These are phyloP conservation scores for Bruguiera parviflora DNA, from an alignment of 345 rosid species.

Conservation along the genomic window DNA sequence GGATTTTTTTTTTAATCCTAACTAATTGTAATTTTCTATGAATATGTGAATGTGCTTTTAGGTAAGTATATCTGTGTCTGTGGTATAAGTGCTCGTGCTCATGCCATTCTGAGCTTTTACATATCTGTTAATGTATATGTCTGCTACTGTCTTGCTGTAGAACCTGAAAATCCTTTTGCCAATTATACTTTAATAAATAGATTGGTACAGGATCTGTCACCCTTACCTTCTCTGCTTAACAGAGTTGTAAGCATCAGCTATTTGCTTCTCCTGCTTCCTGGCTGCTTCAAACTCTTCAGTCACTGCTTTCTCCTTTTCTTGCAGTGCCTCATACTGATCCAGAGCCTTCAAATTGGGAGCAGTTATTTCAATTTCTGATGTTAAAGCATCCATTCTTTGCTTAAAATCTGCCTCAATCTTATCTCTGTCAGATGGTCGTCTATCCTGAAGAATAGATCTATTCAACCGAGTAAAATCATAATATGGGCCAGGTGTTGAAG, in stretches of 20 bases:
- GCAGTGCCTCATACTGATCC: constrained; percentile 84
- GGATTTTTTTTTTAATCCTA: too few relatives aligned
- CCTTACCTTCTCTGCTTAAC: constrained; percentile 79
- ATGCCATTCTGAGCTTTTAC: too few relatives aligned
- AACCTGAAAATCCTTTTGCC: neutral
- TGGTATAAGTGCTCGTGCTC: too few relatives aligned
- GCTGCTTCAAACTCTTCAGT: constrained; percentile 84
- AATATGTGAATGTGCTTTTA: too few relatives aligned
- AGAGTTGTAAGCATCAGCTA: constrained; percentile 71
- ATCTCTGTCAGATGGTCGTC: constrained; percentile 70
- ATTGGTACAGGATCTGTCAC: neutral
- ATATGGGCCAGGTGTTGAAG: constrained; percentile 47
- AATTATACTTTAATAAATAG: neutral
- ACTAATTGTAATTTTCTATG: too few relatives aligned
- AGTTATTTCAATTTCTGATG: constrained; percentile 78
- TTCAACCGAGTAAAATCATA: constrained; percentile 78
- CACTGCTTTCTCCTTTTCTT: constrained; percentile 71
- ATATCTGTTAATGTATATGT: too few relatives aligned
- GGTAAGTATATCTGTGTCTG: too few relatives aligned
- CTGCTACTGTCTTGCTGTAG: neutral
- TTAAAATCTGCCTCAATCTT: constrained; percentile 71
- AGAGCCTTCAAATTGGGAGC: constrained; percentile 96
- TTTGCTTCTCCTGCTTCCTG: constrained; percentile 82
- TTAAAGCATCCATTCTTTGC: constrained; percentile 66
- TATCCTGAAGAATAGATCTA: constrained; percentile 70